Percentiles rank a stretch among this genome's conserved stretches.
Conservation (phyloP, 2,329 filamentous ascomycete species). For the Fusarium mundagurra region DNA sequence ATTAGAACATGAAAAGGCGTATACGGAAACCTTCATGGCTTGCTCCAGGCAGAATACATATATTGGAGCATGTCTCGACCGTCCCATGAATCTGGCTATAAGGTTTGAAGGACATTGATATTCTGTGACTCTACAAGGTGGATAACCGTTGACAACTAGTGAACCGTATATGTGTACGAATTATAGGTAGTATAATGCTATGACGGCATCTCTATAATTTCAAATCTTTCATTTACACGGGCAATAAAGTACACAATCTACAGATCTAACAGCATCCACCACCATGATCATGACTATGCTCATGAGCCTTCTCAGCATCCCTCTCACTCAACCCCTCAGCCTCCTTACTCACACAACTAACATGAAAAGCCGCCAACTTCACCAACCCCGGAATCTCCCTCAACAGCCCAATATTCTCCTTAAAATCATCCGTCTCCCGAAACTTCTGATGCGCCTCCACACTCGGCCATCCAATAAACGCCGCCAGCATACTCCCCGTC, state of each 20-base stretch:
- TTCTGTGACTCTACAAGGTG: no score
- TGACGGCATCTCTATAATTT: no score
- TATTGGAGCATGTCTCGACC: neutral
- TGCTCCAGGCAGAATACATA: neutral
- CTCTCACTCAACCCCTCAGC: conserved; percentile 9
- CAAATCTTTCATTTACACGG: fast-evolving
- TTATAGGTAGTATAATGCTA: no score
- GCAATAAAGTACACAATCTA: neutral
- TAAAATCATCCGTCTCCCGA: conserved; percentile 48
- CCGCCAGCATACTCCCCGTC: conserved; percentile 38
- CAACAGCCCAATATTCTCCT: conserved; percentile 45
- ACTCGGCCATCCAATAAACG: conserved; percentile 51
- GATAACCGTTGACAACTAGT: no score
- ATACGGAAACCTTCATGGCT: neutral
- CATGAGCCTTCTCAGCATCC: conserved; percentile 20
- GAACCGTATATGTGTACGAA: no score
- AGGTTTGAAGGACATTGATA: neutral
- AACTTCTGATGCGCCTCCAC: conserved; percentile 51
- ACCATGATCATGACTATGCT: conserved; percentile 25
- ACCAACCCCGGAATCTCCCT: conserved; percentile 35
- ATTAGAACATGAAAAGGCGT: neutral
- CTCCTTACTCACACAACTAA: conserved; percentile 32
- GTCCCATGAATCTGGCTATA: fast-evolving
- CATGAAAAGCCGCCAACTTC: conserved; percentile 37
- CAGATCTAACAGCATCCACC: conserved; percentile 17